Evolutionary conservation across 2,329 filamentous ascomycete species (phyloP).

Genomic region (Amesomyces nigricolor): DNA sequence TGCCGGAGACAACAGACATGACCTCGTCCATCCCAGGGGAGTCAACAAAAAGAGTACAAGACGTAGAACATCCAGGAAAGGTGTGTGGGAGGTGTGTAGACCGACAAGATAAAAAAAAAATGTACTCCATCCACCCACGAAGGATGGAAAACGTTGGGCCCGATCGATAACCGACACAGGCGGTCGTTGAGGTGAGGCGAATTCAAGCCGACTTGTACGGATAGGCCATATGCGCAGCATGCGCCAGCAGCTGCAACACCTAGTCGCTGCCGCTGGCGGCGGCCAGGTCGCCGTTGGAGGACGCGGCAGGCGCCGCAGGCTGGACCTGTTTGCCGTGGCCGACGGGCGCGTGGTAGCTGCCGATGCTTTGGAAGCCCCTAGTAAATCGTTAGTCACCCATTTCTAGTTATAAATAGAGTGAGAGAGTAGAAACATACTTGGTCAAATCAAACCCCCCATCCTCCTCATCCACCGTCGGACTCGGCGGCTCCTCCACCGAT

Average conservation of each 20-base stretch:
- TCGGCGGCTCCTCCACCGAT: slow-evolving; percentile 25
- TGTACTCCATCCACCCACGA: too few relatives aligned
- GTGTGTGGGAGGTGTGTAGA: too few relatives aligned
- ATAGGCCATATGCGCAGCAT: too few relatives aligned
- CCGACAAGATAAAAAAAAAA: too few relatives aligned
- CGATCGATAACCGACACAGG: background rate
- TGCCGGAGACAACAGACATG: too few relatives aligned
- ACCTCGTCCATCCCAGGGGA: too few relatives aligned
- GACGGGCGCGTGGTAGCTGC: slow-evolving; percentile 54
- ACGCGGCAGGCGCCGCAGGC: slow-evolving; percentile 26
- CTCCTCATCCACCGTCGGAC: slow-evolving; percentile 37
- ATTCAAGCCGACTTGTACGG: background rate
- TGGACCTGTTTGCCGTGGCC: slow-evolving; percentile 42
- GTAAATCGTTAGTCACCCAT: slow-evolving; percentile 26
- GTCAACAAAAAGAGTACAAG: too few relatives aligned
- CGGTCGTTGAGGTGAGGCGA: background rate
- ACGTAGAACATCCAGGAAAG: too few relatives aligned
- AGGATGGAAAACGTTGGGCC: too few relatives aligned
- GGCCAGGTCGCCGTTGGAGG: slow-evolving; percentile 28
- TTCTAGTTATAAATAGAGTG: background rate
- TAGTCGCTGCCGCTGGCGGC: slow-evolving; percentile 18
- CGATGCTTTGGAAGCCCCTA: slow-evolving; percentile 61
- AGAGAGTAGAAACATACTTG: slow-evolving; percentile 44
- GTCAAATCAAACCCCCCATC: slow-evolving; percentile 54
- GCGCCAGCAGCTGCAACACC: background rate